Evolutionary conservation across 371 early-diverging fungal species (phyloP).

Genomic region (Blakeslea trispora): DNA sequence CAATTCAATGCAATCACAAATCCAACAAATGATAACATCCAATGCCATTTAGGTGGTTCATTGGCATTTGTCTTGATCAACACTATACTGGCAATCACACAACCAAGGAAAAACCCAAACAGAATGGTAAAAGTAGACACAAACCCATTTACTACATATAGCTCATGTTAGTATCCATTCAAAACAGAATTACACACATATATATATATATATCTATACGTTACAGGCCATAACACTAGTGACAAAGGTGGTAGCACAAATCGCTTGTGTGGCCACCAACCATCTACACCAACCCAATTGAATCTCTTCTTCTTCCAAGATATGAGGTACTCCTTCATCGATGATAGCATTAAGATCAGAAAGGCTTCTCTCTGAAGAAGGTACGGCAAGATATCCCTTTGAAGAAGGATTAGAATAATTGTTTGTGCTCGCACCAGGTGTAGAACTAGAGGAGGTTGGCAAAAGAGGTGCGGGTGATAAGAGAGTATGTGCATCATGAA

Average conservation of each 20-base stretch:
- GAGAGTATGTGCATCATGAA: not conserved
- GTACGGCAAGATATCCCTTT: constrained; percentile 33
- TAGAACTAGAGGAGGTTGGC: too few species aligned
- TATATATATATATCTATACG: constrained; percentile 3
- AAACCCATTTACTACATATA: constrained; percentile 21
- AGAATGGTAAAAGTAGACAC: constrained; percentile 10
- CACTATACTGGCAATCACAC: constrained; percentile 22
- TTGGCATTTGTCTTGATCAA: constrained; percentile 24
- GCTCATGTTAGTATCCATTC: too few species aligned
- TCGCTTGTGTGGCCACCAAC: constrained; percentile 43
- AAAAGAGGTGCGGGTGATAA: not conserved
- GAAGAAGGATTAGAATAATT: not conserved
- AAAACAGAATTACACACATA: too few species aligned
- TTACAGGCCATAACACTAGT: constrained; percentile 39
- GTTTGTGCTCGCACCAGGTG: too few species aligned
- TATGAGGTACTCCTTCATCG: constrained; percentile 16
- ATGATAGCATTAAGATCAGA: constrained; percentile 15
- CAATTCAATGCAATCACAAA: constrained; percentile 74
- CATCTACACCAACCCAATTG: constrained; percentile 43
- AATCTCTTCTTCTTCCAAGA: constrained; percentile 15
- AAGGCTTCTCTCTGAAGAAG: constrained; percentile 15
- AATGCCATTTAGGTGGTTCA: constrained; percentile 41
- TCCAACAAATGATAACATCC: constrained; percentile 65
- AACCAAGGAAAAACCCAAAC: constrained; percentile 34
- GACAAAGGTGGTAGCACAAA: constrained; percentile 45